phyloP scores from a whole-genome alignment of 108 stramenopile species.

The Cylindrotheca closterium region DNA sequence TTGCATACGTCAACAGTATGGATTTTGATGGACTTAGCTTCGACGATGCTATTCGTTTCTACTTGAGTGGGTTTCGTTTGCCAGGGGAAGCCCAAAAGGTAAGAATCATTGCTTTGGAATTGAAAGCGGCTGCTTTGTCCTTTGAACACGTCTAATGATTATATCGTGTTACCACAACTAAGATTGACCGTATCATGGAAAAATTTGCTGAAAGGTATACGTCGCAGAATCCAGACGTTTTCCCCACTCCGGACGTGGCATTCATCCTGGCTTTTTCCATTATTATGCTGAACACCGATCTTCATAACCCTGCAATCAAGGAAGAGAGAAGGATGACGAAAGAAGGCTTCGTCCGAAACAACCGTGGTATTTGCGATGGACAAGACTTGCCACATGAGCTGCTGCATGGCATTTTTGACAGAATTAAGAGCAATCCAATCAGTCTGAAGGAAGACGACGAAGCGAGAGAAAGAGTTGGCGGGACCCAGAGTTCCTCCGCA shows the following conservation, averaged over 20 bases:
- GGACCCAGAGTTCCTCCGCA: conserved; percentile 21
- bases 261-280: conserved; percentile 98
- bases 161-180: neutral
- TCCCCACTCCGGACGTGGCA: conserved; percentile 94
- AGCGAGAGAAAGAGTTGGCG: conserved; percentile 64
- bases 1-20: conserved; percentile 88
- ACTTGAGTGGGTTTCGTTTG: conserved; percentile 94
- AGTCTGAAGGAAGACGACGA: conserved; percentile 96
- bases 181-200: conserved; percentile 99
- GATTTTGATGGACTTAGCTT: conserved; percentile 89
- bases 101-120: too few relatives aligned
- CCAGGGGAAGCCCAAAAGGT: conserved; percentile 99
- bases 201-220: conserved; percentile 96
- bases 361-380: conserved; percentile 96
- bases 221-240: conserved; percentile 79
- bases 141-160: neutral
- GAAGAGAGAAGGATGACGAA: conserved; percentile 95
- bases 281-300: conserved; percentile 99
- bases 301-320: conserved; percentile 97
- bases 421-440: conserved; percentile 93
- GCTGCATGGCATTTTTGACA: conserved; percentile 89
- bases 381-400: conserved; percentile 90
- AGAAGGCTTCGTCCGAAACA: conserved; percentile 92
- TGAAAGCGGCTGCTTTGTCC: too few relatives aligned
- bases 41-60: conserved; percentile 95